Evolutionary conservation across 352 stramenopile species (phyloP).

Genomic region (Phytopythium helicoides): DNA sequence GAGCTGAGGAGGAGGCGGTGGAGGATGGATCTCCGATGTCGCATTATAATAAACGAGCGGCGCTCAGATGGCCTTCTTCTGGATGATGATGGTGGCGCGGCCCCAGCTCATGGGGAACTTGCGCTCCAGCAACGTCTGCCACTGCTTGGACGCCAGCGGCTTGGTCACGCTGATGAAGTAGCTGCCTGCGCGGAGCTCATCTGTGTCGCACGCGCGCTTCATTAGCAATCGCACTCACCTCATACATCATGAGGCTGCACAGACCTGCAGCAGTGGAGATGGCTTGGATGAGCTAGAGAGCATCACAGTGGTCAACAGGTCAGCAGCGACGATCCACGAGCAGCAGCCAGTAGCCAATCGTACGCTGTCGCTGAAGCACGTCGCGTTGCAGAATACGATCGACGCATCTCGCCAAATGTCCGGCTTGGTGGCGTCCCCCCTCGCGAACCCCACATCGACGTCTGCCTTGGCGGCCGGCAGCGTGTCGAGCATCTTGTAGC

Average conservation of each 20-base stretch:
- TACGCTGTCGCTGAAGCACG: constrained; percentile 69
- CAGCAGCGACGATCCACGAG: background rate
- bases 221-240: background rate
- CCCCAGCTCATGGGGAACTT: constrained; percentile 73
- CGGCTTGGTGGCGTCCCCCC: constrained; percentile 39
- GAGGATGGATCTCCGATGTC: background rate
- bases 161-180: constrained; percentile 70
- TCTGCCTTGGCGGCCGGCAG: constrained; percentile 47
- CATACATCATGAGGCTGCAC: background rate
- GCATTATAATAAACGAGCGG: background rate
- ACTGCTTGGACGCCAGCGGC: constrained; percentile 46
- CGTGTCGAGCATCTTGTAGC: constrained; percentile 57
- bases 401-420: constrained; percentile 59
- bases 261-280: constrained; percentile 34
- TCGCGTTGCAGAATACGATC: constrained; percentile 67
- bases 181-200: constrained; percentile 37
- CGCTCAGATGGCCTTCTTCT: constrained; percentile 54
- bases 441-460: constrained; percentile 54
- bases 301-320: background rate
- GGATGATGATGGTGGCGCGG: constrained; percentile 53
- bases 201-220: constrained; percentile 12
- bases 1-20: background rate
- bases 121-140: constrained; percentile 57
- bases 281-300: constrained; percentile 22
- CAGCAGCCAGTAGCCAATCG: constrained; percentile 1